Conservation (phyloP, 345 rosid genomes). For the Lepidium aucheri region DNA sequence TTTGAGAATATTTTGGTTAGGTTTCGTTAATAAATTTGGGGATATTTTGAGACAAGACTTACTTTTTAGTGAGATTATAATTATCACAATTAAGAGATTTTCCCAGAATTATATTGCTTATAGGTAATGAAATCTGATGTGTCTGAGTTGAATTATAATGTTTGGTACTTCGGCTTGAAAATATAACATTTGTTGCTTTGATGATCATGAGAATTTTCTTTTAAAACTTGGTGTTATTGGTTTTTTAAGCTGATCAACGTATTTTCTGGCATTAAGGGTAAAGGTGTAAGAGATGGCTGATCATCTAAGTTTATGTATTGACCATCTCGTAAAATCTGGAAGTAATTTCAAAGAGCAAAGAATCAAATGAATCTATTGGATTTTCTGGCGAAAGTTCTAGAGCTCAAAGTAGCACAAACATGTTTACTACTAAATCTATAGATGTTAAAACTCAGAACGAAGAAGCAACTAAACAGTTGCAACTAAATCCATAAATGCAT, state of each 20-base stretch:
- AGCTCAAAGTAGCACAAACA: conserved; percentile 21
- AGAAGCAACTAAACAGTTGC: conserved; percentile 19
- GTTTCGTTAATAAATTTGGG: neutral
- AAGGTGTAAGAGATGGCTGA: conserved; percentile 46
- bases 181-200: neutral
- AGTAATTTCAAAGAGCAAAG: conserved; percentile 23
- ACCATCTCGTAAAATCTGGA: conserved; percentile 42
- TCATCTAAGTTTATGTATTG: conserved; percentile 56
- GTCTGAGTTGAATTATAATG: neutral
- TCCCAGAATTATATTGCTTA: neutral
- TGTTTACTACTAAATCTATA: conserved; percentile 15
- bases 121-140: neutral
- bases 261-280: neutral
- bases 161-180: neutral
- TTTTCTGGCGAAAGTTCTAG: conserved; percentile 37
- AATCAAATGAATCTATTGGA: conserved; percentile 2
- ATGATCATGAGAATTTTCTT: neutral
- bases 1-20: neutral
- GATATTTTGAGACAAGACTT: neutral
- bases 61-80: neutral
- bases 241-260: conserved; percentile 16
- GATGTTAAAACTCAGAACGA: conserved; percentile 17
- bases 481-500: too few relatives aligned
- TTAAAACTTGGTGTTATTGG: neutral
- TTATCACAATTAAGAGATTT: neutral